These are phyloP conservation scores for Uromyces viciae-fabae DNA, from an alignment of 1,284 basidiomycete species.

Conservation along the genomic window DNA sequence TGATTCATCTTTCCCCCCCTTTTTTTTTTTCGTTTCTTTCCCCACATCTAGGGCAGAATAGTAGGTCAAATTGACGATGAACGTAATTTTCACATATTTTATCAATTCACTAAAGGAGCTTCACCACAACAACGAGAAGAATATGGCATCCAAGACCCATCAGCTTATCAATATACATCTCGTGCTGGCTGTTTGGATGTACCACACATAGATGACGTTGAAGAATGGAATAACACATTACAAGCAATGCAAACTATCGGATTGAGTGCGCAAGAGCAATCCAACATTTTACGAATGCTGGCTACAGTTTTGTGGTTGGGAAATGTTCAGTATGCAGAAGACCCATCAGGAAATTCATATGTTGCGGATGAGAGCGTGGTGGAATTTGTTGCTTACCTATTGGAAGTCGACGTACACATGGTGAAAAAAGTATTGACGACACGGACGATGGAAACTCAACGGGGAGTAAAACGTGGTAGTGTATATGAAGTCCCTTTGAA, in stretches of 20 bases:
- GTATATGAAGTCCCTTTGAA: constrained; percentile 96
- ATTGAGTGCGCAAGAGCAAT: constrained; percentile 75
- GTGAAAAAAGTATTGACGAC: constrained; percentile 83
- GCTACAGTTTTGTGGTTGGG: constrained; percentile 93
- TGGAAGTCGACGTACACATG: constrained; percentile 74
- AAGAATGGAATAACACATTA: constrained; percentile 85
- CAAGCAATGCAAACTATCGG: constrained; percentile 93
- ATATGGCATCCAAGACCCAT: constrained; percentile 94
- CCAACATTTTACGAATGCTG: constrained; percentile 87
- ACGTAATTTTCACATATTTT: constrained; percentile 98
- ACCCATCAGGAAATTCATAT: constrained; percentile 79
- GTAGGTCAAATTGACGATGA: constrained; percentile 96
- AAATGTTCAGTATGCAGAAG: constrained; percentile 84
- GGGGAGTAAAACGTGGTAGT: constrained; percentile 70
- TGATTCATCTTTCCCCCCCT: background rate
- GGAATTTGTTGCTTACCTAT: constrained; percentile 90
- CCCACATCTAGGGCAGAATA: constrained; percentile 67
- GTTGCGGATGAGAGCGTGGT: constrained; percentile 82
- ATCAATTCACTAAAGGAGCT: constrained; percentile 97
- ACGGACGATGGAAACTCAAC: constrained; percentile 85
- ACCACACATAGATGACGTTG: constrained; percentile 79
- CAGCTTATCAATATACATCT: constrained; percentile 90
- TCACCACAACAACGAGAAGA: constrained; percentile 81
- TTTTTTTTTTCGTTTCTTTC: background rate
- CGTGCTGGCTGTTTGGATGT: constrained; percentile 88